Percentiles rank a stretch among this genome's conserved stretches.
Conservation (phyloP, 1,139 yeast species). For the Pichia sorboxylosa region DNA sequence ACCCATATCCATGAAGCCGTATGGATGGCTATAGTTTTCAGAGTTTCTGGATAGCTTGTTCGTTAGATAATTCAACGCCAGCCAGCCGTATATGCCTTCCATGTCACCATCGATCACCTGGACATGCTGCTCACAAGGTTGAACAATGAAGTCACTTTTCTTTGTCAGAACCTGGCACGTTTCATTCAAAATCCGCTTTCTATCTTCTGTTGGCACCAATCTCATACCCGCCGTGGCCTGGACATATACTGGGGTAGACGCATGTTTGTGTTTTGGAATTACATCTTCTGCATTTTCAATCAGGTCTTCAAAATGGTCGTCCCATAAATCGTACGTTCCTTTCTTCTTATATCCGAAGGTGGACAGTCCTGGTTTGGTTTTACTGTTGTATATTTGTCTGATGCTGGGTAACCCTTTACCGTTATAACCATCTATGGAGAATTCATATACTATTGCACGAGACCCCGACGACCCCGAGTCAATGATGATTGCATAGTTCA, state of each 20-base stretch:
- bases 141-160: constrained; percentile 38
- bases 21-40: constrained; percentile 16
- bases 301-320: constrained; percentile 44
- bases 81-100: constrained; percentile 77
- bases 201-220: constrained; percentile 36
- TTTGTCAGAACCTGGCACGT: constrained; percentile 40
- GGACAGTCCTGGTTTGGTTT: constrained; percentile 63
- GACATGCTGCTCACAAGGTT: constrained; percentile 47
- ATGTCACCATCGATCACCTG: constrained; percentile 71
- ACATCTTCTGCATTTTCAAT: constrained; percentile 46
- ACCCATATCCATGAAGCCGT: constrained; percentile 86
- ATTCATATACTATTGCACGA: constrained; percentile 54
- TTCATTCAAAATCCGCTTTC: constrained; percentile 35
- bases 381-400: constrained; percentile 47
- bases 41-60: constrained; percentile 10
- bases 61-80: constrained; percentile 53
- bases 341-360: constrained; percentile 30
- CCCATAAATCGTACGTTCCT: constrained; percentile 41
- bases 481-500: constrained; percentile 54
- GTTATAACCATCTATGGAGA: constrained; percentile 24
- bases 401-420: constrained; percentile 52
- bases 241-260: constrained; percentile 57
- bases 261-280: constrained; percentile 42
- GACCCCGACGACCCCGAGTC: constrained; percentile 83
- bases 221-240: constrained; percentile 83